Evolutionary conservation across 208 protist genomes (phyloP), one percentile per base, ranked within the genome.

Genomic region (Leishmania amazonensis): DNA sequence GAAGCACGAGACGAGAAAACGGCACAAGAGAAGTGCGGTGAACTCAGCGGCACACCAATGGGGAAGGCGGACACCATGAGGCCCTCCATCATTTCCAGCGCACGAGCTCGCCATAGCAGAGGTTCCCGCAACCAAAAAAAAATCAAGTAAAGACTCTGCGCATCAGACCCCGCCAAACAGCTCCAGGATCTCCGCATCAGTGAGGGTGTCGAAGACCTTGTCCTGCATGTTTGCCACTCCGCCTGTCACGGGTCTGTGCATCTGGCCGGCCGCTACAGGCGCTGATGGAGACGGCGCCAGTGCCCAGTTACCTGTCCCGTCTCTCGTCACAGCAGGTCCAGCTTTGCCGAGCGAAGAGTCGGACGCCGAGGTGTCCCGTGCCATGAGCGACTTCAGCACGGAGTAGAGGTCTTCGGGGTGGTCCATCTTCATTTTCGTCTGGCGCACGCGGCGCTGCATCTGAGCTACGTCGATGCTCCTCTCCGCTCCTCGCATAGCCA

Each of bases 141-240:
- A 0, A 74, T 53, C 8, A 13, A n/a, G 51, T 54, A 5, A 45
- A 21, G 28, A 5, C n/a, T 65, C 35, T 3, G 11, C 28, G n/a
- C 35, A 42, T 65, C 58, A 84, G 24, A 58, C 42, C 21, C 67
- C 71, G 15, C 89, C 93, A 87, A 96, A 95, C 3, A 96, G 83
- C 72, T 94, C 89, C 53, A 94, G 75, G 17, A 96, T 89, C 49
- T 96, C 93, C 3, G 87, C 91, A 73, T 95, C 91, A 1, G 93
- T 94, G 67, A 96, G 82, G n/a, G 78, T 78, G 31, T 87, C 83
- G 15, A 85, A 58, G 3, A 47, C 51, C 24, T 82, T 83, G 11
- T 75, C 64, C 38, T 62, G 57, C 54, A n/a, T 31, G 3, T 21
- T 51, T n/a, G 79, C 31, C 21, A 45, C 53, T 13, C 68, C 51